Base-by-base conservation (phyloP, 148 eudicot genomes). In the Drosera capensis region DNA sequence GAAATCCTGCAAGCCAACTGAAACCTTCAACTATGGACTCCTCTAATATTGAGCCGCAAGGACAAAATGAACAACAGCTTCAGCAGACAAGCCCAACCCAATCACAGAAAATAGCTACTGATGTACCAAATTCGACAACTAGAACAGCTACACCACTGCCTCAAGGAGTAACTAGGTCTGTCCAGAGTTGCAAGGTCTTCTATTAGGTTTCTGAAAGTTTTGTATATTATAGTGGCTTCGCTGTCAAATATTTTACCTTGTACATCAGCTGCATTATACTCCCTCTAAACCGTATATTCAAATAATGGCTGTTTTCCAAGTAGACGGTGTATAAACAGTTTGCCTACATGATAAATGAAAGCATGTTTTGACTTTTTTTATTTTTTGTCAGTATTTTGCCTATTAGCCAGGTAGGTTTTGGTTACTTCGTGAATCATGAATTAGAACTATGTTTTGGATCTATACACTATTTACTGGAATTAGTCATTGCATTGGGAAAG, bases 81-180 rank as follows among this genome's bases (percentile, higher is more conserved):
- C 79, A 67, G 46, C 77, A 67, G 55, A 72, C 61, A 14, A 64
- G 49, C 59, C 81, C 59, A 59, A 53, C 45, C 35, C 82, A 65
- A 66, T 16, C 58, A 40, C 97, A 83, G 58, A 82, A 52, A 58
- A 38, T 58, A 50, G 40, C 82, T 21, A 60, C 43, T 55, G 66
- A 70, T 61, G 77, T 62, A 58, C 71, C 75, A 63, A 80, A 62
- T 71, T 82, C 52, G 56, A 65, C 75, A 23, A 72, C 60, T 62
- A 72, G 66, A 70, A 51, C 77, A 18, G 77, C 92, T 25, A 75
- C 70, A 47, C 84, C 97, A 40, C 65, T 88, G 52, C 97, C 97
- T 58, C 87, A 84, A 66, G 97, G 97, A 71, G 68, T 80, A 72
- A 77, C 87, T 83, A 88, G 97, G 97, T 88, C 71, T 73, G 94